Evolutionary conservation across 352 stramenopile genomes (phyloP), one percentile per base, ranked within the genome.

Genomic region (Phytophthora meadii): DNA sequence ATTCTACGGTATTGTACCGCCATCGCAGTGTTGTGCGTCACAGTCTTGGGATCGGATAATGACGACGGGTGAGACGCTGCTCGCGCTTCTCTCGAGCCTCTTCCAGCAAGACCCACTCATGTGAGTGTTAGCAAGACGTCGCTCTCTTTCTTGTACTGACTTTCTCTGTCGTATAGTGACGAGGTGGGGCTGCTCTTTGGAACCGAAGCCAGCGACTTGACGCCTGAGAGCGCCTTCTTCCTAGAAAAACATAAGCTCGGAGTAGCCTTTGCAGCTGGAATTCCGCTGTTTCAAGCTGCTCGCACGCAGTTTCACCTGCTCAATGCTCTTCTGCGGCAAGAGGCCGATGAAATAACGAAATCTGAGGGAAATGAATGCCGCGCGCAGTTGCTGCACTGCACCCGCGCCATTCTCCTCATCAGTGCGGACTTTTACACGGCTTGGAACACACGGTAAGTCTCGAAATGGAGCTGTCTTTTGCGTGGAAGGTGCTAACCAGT

Each of bases 351-450:
- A 10, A 54, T 70, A 25, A 50, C 30, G 3, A 22, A 28, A 22
- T 41, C 37, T 3, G 44, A 57, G 19, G 61, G 54, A 36, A 59
- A 30, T 14, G 48, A 28, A 7, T 49, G 40, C 39, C 70, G 56
- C 12, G 32, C 32, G 3, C 65, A 85, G 56, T 61, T 92, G 45
- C 50, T 88, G 40, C 65, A 79, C 32, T 82, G 74, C 61, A 87
- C 84, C 6, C 79, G 84, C 8, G 81, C 77, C 5, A 78, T 93
- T 60, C 57, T 95, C 53, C 77, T 93, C 40, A 83, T 95, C 46
- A 89, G 73, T 32, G 84, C 84, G 28, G 87, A 95, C 65, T 95
- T 89, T 56, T 93, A 95, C 67, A 89, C 87, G n/a, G 87, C 84
- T 15, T 95, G 82, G 84, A 95, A 95, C 58, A 84, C 80, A 41